Evolutionary conservation across 495 filamentous ascomycete genomes (phyloP), one percentile per base, ranked within the genome.

Genomic region (Halenospora varia): DNA sequence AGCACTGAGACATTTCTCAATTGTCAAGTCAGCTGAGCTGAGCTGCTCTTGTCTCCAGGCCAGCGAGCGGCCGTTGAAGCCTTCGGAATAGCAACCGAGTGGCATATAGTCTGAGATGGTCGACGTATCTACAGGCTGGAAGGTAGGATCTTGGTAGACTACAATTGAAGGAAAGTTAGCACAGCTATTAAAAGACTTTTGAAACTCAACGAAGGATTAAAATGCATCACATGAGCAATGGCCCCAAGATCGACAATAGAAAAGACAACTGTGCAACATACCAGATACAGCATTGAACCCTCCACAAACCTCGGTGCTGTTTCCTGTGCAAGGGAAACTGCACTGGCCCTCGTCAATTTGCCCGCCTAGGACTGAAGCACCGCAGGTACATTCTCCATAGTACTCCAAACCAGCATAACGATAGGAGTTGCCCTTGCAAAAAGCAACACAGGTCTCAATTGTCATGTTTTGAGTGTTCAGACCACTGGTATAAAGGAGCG

Each of bases 31-130:
- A 2, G 64, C 35, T 2, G 56, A 39, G 54, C 65, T 60, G 26
- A 82, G 53, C 45, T 69, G 61, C 45, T 71, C 62, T 69, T 77
- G 71, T 51, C 62, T 69, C 64, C 76, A 80, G 1, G 71, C 70
- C 23, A 85, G 68, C 0, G 82, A 75, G 19, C 75, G 77, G 35
- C 78, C 79, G 29, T 45, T 58, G 0, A 73, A 69, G 53, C 79
- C 74, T 51, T 84, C 82, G 24, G 77, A 79, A 62, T 76, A 83
- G 63, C 82, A 85, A 50, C 82, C 82, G n/a, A 82, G 61, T 29
- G 70, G 61, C 25, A 61, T 56, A 61, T 80, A 82, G 62, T 81
- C 76, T 23, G 62, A 65, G 17, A 77, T 64, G 9, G 61, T 68
- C 49, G 67, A 70, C 24, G 68, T 61, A 22, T 73, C 66, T 3